Evolutionary conservation across 208 protist genomes (phyloP).

Genomic region (Trypanosoma conorhini): DNA sequence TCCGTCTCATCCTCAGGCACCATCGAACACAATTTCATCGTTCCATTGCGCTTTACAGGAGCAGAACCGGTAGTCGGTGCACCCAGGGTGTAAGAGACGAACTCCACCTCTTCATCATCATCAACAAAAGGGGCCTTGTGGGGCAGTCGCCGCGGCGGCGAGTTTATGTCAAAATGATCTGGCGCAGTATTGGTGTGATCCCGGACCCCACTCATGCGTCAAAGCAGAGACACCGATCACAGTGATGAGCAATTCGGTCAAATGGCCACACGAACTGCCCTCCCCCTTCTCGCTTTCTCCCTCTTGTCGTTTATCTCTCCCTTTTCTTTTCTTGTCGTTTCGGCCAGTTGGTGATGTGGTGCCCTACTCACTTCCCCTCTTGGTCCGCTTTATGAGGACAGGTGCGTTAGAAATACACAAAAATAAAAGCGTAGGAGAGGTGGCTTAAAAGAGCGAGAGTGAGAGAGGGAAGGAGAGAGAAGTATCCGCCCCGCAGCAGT

Average conservation of each 20-base stretch:
- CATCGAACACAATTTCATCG: not conserved
- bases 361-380: not conserved
- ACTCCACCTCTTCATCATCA: not conserved
- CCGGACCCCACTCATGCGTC: not conserved
- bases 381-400: not conserved
- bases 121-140: not conserved
- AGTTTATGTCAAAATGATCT: not conserved
- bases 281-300: not conserved
- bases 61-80: not conserved
- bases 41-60: not conserved
- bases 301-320: not conserved
- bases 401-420: not conserved
- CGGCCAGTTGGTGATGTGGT: not conserved
- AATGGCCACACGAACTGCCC: not conserved
- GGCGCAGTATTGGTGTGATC: not conserved
- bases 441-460: not conserved
- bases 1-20: constrained; percentile 7
- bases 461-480: not conserved
- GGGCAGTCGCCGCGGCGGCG: not conserved
- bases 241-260: not conserved
- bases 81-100: not conserved
- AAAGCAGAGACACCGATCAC: not conserved
- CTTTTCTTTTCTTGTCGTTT: not conserved
- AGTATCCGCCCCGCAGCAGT: not conserved
- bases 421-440: not conserved